Evolutionary conservation across 768 basidiomycete species (phyloP).

Genomic region (Panellus pusillus): DNA sequence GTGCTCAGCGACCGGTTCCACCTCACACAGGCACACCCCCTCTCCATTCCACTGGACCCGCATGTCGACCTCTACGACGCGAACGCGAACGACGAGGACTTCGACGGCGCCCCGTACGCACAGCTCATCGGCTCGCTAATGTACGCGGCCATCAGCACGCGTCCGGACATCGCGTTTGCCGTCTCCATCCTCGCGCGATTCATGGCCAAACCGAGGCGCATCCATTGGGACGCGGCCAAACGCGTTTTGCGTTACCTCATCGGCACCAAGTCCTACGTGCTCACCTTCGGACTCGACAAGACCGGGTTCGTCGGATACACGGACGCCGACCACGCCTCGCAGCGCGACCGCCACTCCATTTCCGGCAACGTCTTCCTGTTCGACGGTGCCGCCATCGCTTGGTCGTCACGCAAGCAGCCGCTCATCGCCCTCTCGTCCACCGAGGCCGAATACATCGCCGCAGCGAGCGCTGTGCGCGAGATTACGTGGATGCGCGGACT

Average conservation of each 20-base stretch:
- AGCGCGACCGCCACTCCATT: constrained; percentile 29
- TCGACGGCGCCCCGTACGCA: not conserved
- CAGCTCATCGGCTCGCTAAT: not conserved
- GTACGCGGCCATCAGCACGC: not conserved
- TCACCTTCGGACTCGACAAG: not conserved
- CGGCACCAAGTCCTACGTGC: constrained; percentile 9
- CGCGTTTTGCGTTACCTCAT: constrained; percentile 22
- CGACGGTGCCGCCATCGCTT: constrained; percentile 28
- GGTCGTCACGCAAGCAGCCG: constrained; percentile 34
- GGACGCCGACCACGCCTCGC: constrained; percentile 17
- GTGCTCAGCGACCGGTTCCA: constrained; percentile 27
- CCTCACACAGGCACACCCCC: constrained; percentile 27
- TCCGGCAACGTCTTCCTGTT: constrained; percentile 32
- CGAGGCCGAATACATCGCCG: constrained; percentile 37
- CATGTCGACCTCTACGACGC: constrained; percentile 15
- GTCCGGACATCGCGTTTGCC: constrained; percentile 14
- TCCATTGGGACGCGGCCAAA: constrained; percentile 20
- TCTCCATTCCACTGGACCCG: constrained; percentile 28
- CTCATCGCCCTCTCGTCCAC: constrained; percentile 34
- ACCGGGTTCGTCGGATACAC: constrained; percentile 4
- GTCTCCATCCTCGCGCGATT: constrained; percentile 17
- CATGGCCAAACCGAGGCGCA: constrained; percentile 12
- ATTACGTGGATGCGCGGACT: constrained; percentile 17
- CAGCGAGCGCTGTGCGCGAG: constrained; percentile 28
- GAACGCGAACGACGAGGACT: not conserved